Evolutionary conservation across 306 rosid species (phyloP), one percentile per base, ranked within the genome.

Genomic region (Prunus salicina): DNA sequence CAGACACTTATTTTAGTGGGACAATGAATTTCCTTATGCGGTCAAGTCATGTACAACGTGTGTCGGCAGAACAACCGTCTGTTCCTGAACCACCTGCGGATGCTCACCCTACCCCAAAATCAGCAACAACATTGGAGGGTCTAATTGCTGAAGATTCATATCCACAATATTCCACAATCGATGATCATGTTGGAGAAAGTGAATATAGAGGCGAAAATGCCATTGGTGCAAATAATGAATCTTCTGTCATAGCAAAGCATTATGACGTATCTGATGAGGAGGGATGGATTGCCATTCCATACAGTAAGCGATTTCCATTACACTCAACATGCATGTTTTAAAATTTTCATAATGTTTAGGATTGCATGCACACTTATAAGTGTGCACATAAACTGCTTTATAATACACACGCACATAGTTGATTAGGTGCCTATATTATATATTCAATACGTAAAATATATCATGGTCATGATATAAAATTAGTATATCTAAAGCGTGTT

Each of bases 241-340:
- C 80, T 56, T 32, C 88, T 24, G 9, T 56, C 60, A 47, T 80
- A 19, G 90, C 82, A 61, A 89, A 89, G 86, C 99, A 95, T 73
- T 19, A 82, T 10, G 97, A 92, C 67, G 97, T 95, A 70, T 80
- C 87, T 19, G 93, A 83, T 74, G 91, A 89, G 66, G 97, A 95
- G 87, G 99, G 99, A 82, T 92, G 93, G 89, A 88, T 92, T 47
- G 83, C 84, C 47, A 88, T 95, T 79, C 93, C 97, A 50, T 87
- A 82, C 76, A 81, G 99, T 95, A 85, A 72, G 95, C 67, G 20
- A 81, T 75, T 69, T 24, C 27, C n/a, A 24, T 58, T 75, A 62
- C 46, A 19, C 32, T 20, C 30, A 27, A 43, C 49, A 24, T 61
- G 30, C 32, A 13, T 49, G 20, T 25, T 30, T 60, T 24, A 43